Conservation (phyloP, 768 basidiomycete genomes). For the Suillus bovinus region DNA sequence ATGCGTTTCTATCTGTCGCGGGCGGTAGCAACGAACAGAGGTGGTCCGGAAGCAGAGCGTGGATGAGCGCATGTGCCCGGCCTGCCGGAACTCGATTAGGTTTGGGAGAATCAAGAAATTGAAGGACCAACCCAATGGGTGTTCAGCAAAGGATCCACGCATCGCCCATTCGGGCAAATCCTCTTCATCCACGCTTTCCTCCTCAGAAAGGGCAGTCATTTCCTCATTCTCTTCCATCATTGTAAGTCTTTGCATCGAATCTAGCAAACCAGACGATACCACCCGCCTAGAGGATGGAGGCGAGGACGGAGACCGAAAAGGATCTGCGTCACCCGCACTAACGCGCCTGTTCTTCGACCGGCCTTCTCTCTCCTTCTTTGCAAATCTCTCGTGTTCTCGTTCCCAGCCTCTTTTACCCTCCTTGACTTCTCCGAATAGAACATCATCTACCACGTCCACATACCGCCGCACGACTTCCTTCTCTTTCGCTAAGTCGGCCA, state of each 20-base stretch:
- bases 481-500: conserved; percentile 58
- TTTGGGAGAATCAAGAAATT: conserved; percentile 10
- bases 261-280: conserved; percentile 61
- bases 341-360: conserved; percentile 36
- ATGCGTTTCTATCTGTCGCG: conserved; percentile 33
- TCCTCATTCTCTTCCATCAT: conserved; percentile 60
- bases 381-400: conserved; percentile 44
- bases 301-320: conserved; percentile 23
- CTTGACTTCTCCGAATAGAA: conserved; percentile 65
- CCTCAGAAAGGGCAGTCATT: conserved; percentile 44
- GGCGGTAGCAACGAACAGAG: conserved; percentile 44
- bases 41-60: conserved; percentile 55
- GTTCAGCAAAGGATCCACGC: conserved; percentile 50
- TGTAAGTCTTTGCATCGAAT: conserved; percentile 49
- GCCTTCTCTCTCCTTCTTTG: conserved; percentile 43
- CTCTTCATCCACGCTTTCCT: conserved; percentile 59
- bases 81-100: conserved; percentile 38
- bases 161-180: conserved; percentile 81
- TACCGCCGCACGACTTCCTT: conserved; percentile 57
- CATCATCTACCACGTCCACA: conserved; percentile 77
- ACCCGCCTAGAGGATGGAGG: conserved; percentile 43
- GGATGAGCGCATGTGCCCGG: conserved; percentile 64
- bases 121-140: conserved; percentile 55
- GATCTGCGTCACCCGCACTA: conserved; percentile 32
- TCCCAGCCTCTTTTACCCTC: conserved; percentile 50